phyloP scores from a whole-genome alignment of 2,329 filamentous ascomycete genomes.

The Aaosphaeria arxii region DNA sequence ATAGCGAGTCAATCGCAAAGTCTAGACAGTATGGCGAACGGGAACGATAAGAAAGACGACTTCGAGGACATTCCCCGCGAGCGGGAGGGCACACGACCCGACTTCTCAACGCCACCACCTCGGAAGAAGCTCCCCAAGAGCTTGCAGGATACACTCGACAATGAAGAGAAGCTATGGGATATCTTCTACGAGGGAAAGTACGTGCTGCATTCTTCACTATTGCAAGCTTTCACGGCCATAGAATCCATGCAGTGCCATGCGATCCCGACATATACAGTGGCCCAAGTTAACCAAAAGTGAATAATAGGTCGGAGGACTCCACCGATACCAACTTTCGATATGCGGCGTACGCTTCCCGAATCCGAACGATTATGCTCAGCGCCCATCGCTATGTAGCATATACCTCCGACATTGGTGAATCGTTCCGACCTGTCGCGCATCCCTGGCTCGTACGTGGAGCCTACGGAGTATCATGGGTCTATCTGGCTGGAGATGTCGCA shows the following conservation, averaged over 20 bases:
- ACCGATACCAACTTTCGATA: slow-evolving; percentile 86
- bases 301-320: slow-evolving; percentile 66
- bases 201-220: slow-evolving; percentile 31
- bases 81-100: slow-evolving; percentile 44
- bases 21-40: too few relatives aligned
- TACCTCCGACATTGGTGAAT: slow-evolving; percentile 94
- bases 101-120: slow-evolving; percentile 48
- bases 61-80: slow-evolving; percentile 40
- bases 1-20: too few relatives aligned
- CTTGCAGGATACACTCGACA: slow-evolving; percentile 56
- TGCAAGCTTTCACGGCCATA: background rate
- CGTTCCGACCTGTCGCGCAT: slow-evolving; percentile 89
- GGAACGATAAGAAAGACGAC: slow-evolving; percentile 29
- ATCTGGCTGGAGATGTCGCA: slow-evolving; percentile 83
- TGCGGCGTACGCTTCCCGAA: slow-evolving; percentile 82
- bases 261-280: background rate
- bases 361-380: slow-evolving; percentile 82
- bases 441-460: slow-evolving; percentile 76
- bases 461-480: slow-evolving; percentile 90
- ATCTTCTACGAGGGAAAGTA: slow-evolving; percentile 77
- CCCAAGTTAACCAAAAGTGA: too few relatives aligned
- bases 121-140: slow-evolving; percentile 52
- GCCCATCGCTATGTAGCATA: slow-evolving; percentile 97
- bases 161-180: slow-evolving; percentile 72
- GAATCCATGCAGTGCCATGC: background rate